These are phyloP conservation scores for Dillenia turbinata DNA, from an alignment of 164 flowering plant genomes.

Conservation along the genomic window DNA sequence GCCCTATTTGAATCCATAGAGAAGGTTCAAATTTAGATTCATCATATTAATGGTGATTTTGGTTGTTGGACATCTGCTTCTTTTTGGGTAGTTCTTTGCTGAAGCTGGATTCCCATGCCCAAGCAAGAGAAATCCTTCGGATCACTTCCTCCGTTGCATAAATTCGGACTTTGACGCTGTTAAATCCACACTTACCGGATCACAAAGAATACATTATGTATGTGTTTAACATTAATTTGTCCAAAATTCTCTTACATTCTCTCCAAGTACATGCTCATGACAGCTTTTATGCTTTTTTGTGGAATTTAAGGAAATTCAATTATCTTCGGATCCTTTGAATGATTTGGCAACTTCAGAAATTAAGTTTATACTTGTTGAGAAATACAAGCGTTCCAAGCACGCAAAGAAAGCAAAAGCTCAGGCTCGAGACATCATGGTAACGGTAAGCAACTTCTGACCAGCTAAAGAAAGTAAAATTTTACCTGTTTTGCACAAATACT, in stretches of 20 bases:
- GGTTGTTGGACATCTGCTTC: not conserved
- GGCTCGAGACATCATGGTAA: slow-evolving; percentile 9
- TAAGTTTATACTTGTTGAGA: slow-evolving; percentile 18
- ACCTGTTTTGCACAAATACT: no score
- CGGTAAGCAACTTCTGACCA: slow-evolving; percentile 2
- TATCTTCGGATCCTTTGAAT: slow-evolving; percentile 4
- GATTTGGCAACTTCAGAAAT: slow-evolving; percentile 17
- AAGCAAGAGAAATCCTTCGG: slow-evolving; percentile 26
- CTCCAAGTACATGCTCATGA: not conserved
- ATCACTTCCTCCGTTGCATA: slow-evolving; percentile 29
- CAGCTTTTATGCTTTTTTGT: no score
- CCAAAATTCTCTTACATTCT: no score
- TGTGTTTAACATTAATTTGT: not conserved
- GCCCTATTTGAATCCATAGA: not conserved
- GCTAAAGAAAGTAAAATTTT: no score
- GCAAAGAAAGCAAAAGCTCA: slow-evolving; percentile 10
- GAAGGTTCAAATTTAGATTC: not conserved
- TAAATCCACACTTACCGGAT: slow-evolving; percentile 10
- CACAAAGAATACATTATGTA: slow-evolving; percentile 9
- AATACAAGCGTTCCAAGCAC: slow-evolving; percentile 18
- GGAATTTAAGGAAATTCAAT: not conserved
- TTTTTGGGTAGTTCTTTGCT: slow-evolving; percentile 18
- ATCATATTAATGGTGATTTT: not conserved
- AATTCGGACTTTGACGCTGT: slow-evolving; percentile 23
- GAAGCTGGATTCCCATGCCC: slow-evolving; percentile 34